Conservation (phyloP, 108 stramenopile genomes). For the Cyclotella atomus region DNA sequence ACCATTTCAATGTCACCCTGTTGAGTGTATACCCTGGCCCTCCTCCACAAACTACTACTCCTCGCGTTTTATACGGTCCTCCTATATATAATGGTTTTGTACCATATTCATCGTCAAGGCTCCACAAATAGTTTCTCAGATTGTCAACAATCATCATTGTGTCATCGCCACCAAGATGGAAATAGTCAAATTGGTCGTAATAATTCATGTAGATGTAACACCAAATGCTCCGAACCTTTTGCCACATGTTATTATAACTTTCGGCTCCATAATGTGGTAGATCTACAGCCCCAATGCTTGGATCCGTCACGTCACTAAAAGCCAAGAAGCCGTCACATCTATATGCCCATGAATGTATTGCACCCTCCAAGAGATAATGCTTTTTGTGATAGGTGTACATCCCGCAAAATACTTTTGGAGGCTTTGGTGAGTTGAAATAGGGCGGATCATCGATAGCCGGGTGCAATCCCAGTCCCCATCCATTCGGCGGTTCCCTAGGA, state of each 20-base stretch:
- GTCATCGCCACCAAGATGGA: slow-evolving; percentile 82
- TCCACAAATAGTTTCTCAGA: slow-evolving; percentile 48
- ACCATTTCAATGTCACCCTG: background rate
- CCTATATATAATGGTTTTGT: slow-evolving; percentile 17
- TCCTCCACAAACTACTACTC: background rate
- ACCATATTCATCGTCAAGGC: slow-evolving; percentile 5
- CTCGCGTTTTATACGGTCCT: slow-evolving; percentile 2
- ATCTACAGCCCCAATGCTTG: slow-evolving; percentile 51
- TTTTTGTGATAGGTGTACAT: slow-evolving; percentile 9
- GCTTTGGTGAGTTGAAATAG: background rate
- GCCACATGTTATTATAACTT: slow-evolving; percentile 90
- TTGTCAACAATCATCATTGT: slow-evolving; percentile 58
- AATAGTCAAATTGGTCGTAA: slow-evolving; percentile 79
- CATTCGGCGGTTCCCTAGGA: slow-evolving; percentile 1
- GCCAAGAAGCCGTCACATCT: slow-evolving; percentile 90
- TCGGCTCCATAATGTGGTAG: slow-evolving; percentile 75
- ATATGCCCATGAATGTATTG: slow-evolving; percentile 48
- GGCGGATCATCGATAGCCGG: background rate
- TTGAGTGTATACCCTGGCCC: slow-evolving; percentile 1
- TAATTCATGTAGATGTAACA: slow-evolving; percentile 71
- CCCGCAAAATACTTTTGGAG: slow-evolving; percentile 1
- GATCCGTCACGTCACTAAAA: slow-evolving; percentile 59
- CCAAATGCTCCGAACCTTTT: slow-evolving; percentile 85
- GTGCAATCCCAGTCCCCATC: background rate
- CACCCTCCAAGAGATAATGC: slow-evolving; percentile 11